Base-by-base conservation (phyloP, 768 basidiomycete species). In the Phanerodontia chrysosporium region DNA sequence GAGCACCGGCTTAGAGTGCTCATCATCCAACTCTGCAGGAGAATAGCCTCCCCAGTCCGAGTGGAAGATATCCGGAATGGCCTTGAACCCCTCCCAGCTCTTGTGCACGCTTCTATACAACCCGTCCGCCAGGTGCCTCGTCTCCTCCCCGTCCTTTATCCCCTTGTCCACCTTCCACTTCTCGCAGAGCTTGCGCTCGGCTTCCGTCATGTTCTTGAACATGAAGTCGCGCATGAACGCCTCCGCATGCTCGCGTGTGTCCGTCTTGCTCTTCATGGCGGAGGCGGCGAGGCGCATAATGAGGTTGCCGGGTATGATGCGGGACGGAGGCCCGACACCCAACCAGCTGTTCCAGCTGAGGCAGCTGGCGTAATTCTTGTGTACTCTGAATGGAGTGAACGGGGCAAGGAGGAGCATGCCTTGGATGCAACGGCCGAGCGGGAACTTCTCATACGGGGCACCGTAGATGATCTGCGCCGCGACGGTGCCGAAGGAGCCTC, bases 381-480 rank as follows among this genome's bases (percentile, higher is more conserved):
- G 78, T 49, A 69, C 72, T 49, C 72, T 76, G 45, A 80, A 76
- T 0, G 84, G 83, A 9, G 80, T 73, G 62, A 78, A 60, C 0
- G 83, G 72, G 1, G 72, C 77, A 28, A 80, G 66, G 45, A 86
- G 73, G 49, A 85, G 61, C 63, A 83, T 72, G 1, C 79, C 80
- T 4, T 66, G 71, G 61, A 84, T 75, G 51, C 75, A 69, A 16
- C 73, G 70, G 21, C 80, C 81, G 28, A 77, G 73, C 7, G 82
- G 82, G 59, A 86, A 86, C 16, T 69, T 62, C 63, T 79, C 74
- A 68, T 78, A 80, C 0, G 81, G 65, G 0, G 80, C 76, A 1
- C 79, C 81, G 58, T 81, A 84, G 13, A 86, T 64, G 36, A 84
- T 82, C 72, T 85, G 84, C 0, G 83, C 79, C 2, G 78, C 72